Evolutionary conservation across 2,329 filamentous ascomycete genomes (phyloP), one percentile per base, ranked within the genome.

Genomic region (Penicillium sp.): DNA sequence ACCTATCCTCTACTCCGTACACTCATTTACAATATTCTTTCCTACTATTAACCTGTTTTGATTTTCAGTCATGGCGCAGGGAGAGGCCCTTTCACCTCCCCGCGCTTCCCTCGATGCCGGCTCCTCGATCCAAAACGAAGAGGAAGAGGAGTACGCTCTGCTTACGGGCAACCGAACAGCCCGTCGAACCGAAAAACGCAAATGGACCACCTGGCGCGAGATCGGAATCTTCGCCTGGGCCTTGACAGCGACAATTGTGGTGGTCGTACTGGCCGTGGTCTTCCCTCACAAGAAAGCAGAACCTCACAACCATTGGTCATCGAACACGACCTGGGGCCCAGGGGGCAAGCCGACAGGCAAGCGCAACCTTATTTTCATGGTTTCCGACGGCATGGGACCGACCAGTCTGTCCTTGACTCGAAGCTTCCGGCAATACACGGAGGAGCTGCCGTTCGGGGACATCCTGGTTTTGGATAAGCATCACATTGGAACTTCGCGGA

Each of bases 361-460:
- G 77, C 82, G 89, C 46, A 99, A 97, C 71, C 78, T 99, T 45
- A 86, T 99, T 62, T 97, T 99, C 77, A 99, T 99, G 93, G 92
- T 99, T 31, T 95, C 89, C 0, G 93, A 99, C 69, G 93, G 93
- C 64, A 99, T 99, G 93, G 93, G 93, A 0, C 93, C 93, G 7
- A 89, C 93, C 8, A 92, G 89, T 61, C 78, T 99, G 46, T 87
- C 87, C 22, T 72, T 99, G 67, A 95, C 93, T 6, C 81, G 93
- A 49, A 88, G 84, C 65, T 99, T 87, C 74, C 83, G 88, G 58
- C 93, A 99, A 70, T 81, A 86, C 59, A 78, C 84, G 46, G 80
- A 88, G 33, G 82, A 79, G 4, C 77, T 95, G n/a, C 84, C 88
- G 0, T 80, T 80, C 58, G 80, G 85, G 61, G 83, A 95, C 62